Conservation (phyloP, 495 filamentous ascomycete species). For the Penicillium fimorum region DNA sequence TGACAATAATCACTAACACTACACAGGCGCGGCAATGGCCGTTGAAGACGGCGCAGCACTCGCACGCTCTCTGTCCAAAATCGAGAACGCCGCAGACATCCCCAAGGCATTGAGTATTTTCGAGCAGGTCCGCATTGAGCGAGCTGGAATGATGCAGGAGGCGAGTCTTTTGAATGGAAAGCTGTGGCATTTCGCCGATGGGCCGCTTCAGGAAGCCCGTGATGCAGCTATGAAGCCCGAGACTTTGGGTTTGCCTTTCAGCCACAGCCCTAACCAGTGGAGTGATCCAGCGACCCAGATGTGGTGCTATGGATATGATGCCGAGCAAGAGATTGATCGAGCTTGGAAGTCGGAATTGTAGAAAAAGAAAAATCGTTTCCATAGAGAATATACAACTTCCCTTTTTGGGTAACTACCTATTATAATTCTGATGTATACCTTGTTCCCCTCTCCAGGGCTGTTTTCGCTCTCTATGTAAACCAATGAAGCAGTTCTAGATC, state of each 20-base stretch:
- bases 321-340: constrained; percentile 34
- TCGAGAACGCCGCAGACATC: constrained; percentile 13
- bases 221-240: constrained; percentile 44
- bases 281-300: constrained; percentile 44
- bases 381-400: background rate
- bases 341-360: constrained; percentile 17
- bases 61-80: constrained; percentile 24
- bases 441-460: background rate
- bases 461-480: background rate
- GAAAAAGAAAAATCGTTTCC: background rate
- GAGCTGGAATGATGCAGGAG: constrained; percentile 35
- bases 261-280: constrained; percentile 49
- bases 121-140: constrained; percentile 28
- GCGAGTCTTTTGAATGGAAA: constrained; percentile 36
- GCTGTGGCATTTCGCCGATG: constrained; percentile 49
- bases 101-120: constrained; percentile 22
- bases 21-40: constrained; percentile 44
- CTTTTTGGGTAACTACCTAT: background rate
- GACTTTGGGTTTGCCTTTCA: constrained; percentile 17
- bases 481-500: background rate
- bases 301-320: constrained; percentile 51
- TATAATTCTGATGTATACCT: background rate
- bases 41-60: constrained; percentile 42
- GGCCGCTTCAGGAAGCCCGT: constrained; percentile 39
- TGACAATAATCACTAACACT: background rate